Conservation (phyloP, 1,284 basidiomycete species). For the Boletus nobilissimus region DNA sequence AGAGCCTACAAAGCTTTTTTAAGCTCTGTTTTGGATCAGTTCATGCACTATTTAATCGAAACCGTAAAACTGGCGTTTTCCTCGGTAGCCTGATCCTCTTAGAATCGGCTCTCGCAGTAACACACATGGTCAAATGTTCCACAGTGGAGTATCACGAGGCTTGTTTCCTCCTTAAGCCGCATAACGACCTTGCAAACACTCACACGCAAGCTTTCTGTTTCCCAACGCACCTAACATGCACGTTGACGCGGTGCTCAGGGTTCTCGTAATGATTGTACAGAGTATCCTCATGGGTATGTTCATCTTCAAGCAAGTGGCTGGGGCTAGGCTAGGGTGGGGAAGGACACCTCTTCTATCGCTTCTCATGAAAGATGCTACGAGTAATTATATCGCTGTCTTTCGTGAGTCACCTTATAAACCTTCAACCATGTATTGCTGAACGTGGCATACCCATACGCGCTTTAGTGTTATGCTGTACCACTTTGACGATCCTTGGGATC, state of each 20-base stretch:
- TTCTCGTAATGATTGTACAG: constrained; percentile 14
- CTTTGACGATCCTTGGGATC: constrained; percentile 10
- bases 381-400: constrained; percentile 20
- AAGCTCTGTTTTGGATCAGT: constrained; percentile 24
- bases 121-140: not conserved
- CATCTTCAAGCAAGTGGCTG: constrained; percentile 16
- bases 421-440: not conserved
- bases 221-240: not conserved
- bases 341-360: constrained; percentile 34
- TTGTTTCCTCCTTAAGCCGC: constrained; percentile 27
- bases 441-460: too few species aligned
- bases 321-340: constrained; percentile 18
- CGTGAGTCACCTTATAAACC: constrained; percentile 27
- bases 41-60: constrained; percentile 41
- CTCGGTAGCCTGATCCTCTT: constrained; percentile 27
- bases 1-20: not conserved
- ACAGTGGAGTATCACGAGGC: constrained; percentile 16
- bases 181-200: not conserved
- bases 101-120: constrained; percentile 4
- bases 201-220: constrained; percentile 6
- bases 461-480: constrained; percentile 18
- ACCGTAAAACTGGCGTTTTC: constrained; percentile 21
- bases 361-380: constrained; percentile 32
- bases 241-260: constrained; percentile 20
- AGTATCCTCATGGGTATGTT: constrained; percentile 25